Percentiles rank a stretch among this genome's conserved stretches.
Evolutionary conservation across 164 flowering plant genomes (phyloP).

Genomic region (Tinospora cordifolia): DNA sequence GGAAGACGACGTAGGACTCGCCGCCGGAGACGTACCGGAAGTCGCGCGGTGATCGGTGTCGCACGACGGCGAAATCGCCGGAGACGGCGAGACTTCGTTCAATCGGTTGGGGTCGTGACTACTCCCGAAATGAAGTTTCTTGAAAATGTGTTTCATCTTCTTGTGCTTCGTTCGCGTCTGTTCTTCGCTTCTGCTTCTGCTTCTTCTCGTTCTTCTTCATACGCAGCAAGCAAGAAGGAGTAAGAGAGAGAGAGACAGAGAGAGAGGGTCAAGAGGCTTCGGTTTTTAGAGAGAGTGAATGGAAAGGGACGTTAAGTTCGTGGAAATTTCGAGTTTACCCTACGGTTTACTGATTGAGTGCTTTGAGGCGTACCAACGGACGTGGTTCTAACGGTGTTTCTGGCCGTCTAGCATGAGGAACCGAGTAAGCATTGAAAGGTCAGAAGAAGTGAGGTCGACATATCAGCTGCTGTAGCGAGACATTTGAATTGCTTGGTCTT

Average conservation of each 20-base stretch:
- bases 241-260: neutral
- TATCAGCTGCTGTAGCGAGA: neutral
- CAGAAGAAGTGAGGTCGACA: neutral
- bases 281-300: neutral
- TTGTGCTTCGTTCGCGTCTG: constrained; percentile 22
- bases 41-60: neutral
- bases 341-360: neutral
- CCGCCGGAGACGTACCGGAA: neutral
- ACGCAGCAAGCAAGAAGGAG: neutral
- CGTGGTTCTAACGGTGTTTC: neutral
- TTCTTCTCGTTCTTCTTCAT: neutral
- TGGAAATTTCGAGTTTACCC: neutral
- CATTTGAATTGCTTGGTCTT: neutral
- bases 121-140: constrained; percentile 70
- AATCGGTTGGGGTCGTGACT: constrained; percentile 56
- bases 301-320: neutral
- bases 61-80: constrained; percentile 13
- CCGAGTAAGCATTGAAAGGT: neutral
- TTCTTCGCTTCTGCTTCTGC: neutral
- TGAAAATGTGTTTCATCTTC: constrained; percentile 89
- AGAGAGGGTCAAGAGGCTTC: neutral
- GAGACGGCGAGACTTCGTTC: constrained; percentile 36
- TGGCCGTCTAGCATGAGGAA: no score
- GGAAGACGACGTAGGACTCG: neutral
- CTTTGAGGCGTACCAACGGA: neutral